These are phyloP conservation scores for Amauroascus verrucosus DNA, from an alignment of 2,329 filamentous ascomycete genomes.

Conservation along the genomic window DNA sequence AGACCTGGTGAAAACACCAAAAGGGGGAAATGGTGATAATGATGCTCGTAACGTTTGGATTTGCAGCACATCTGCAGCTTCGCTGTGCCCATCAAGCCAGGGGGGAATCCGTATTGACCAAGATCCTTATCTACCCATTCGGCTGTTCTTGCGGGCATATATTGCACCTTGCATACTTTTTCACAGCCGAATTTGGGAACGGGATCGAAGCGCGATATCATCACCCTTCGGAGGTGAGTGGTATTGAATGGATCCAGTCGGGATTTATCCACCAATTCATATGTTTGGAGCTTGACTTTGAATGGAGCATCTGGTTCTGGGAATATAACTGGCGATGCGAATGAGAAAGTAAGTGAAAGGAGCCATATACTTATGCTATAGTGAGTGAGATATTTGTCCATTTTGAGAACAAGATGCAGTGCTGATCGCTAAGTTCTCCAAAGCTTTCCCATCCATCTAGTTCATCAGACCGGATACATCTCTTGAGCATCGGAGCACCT, in stretches of 20 bases:
- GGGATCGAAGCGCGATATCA: conserved; percentile 15
- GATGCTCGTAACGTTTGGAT: not conserved
- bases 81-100: not conserved
- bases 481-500: not conserved
- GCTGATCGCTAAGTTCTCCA: too few species aligned
- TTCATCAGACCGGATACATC: too few species aligned
- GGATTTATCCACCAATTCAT: conserved; percentile 11
- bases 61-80: conserved; percentile 11
- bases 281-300: conserved; percentile 4
- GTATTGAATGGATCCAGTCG: conserved; percentile 12
- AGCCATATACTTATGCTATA: not conserved
- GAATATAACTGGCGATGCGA: conserved; percentile 3
- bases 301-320: conserved; percentile 9
- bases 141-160: conserved; percentile 9
- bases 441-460: too few species aligned
- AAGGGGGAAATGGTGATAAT: conserved; percentile 3
- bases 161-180: conserved; percentile 7
- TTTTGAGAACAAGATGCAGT: too few species aligned
- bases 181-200: conserved; percentile 5
- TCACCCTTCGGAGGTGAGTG: conserved; percentile 12
- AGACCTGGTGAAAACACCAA: conserved; percentile 11
- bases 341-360: not conserved
- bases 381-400: not conserved
- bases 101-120: not conserved
- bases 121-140: conserved; percentile 9